Percentiles rank a stretch among this genome's conserved stretches.
Evolutionary conservation across 345 rosid genomes (phyloP).

Genomic region (Citrus cavaleriei): DNA sequence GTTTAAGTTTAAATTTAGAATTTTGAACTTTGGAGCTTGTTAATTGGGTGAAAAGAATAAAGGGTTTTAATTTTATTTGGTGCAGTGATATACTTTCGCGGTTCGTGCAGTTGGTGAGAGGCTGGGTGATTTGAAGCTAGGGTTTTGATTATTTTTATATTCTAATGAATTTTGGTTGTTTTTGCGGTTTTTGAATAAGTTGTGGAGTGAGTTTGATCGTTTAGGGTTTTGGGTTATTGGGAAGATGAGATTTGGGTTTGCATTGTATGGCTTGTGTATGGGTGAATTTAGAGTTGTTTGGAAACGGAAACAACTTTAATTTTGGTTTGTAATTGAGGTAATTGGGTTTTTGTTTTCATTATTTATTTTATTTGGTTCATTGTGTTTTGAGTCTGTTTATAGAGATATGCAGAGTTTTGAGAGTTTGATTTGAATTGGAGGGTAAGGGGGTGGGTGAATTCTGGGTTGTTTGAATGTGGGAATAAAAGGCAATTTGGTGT

Average conservation of each 20-base stretch:
- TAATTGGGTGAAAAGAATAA: slow-evolving; percentile 31
- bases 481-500: slow-evolving; percentile 32
- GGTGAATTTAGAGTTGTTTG: slow-evolving; percentile 30
- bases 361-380: slow-evolving; percentile 11
- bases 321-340: slow-evolving; percentile 7
- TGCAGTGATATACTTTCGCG: slow-evolving; percentile 35
- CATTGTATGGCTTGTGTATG: slow-evolving; percentile 44
- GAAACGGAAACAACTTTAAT: slow-evolving; percentile 25
- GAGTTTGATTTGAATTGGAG: slow-evolving; percentile 43
- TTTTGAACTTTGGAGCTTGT: slow-evolving; percentile 29
- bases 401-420: slow-evolving; percentile 47
- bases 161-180: slow-evolving; percentile 19
- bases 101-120: slow-evolving; percentile 36
- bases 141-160: slow-evolving; percentile 46
- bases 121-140: slow-evolving; percentile 42
- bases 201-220: slow-evolving; percentile 41
- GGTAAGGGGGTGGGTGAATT: slow-evolving; percentile 23
- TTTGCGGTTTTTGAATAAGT: slow-evolving; percentile 27
- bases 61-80: slow-evolving; percentile 32
- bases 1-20: slow-evolving; percentile 35
- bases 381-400: slow-evolving; percentile 30
- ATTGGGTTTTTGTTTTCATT: not conserved
- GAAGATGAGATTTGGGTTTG: slow-evolving; percentile 61
- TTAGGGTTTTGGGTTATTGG: slow-evolving; percentile 57
- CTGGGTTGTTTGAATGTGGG: slow-evolving; percentile 26